A percentile compares a stretch with the other conserved stretches of the same genome.
These are phyloP conservation scores for Dendrobium nobile DNA, from an alignment of 106 monocot genomes.

Conservation along the genomic window DNA sequence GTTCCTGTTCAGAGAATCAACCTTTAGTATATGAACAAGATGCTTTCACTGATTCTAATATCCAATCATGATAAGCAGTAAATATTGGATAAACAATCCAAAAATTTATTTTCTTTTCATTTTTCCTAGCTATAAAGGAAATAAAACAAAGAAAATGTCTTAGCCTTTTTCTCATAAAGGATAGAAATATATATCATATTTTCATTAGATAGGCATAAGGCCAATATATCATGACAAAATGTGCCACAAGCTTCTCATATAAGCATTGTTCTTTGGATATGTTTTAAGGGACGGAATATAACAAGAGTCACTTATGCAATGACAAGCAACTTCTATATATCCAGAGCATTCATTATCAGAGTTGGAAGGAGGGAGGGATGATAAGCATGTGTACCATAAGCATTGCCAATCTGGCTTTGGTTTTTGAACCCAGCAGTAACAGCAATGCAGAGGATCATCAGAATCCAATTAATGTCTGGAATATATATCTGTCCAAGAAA, in stretches of 20 bases:
- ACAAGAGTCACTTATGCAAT: too few relatives aligned
- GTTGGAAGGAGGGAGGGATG: background rate
- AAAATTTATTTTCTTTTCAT: background rate
- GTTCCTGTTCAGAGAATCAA: slow-evolving; percentile 31
- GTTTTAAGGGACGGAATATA: background rate
- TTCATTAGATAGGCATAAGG: too few relatives aligned
- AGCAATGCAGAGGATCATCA: slow-evolving; percentile 87
- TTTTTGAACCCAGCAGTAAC: slow-evolving; percentile 95
- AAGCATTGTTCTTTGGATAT: background rate
- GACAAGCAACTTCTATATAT: too few relatives aligned
- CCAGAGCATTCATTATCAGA: background rate
- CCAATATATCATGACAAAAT: background rate
- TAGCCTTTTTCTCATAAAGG: too few relatives aligned
- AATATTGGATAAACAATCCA: background rate
- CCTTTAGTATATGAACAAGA: background rate
- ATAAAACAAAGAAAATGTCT: too few relatives aligned
- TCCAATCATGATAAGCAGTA: background rate
- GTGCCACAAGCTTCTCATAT: background rate
- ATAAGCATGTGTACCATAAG: slow-evolving; percentile 53
- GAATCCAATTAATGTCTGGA: slow-evolving; percentile 94
- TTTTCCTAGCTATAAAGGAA: too few relatives aligned
- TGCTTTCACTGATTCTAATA: background rate
- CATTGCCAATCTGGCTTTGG: slow-evolving; percentile 89
- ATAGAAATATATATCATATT: too few relatives aligned
- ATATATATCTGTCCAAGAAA: slow-evolving; percentile 92